These are phyloP conservation scores for Leccinum subspadiceum DNA, from an alignment of 1,284 basidiomycete genomes.

Conservation along the genomic window DNA sequence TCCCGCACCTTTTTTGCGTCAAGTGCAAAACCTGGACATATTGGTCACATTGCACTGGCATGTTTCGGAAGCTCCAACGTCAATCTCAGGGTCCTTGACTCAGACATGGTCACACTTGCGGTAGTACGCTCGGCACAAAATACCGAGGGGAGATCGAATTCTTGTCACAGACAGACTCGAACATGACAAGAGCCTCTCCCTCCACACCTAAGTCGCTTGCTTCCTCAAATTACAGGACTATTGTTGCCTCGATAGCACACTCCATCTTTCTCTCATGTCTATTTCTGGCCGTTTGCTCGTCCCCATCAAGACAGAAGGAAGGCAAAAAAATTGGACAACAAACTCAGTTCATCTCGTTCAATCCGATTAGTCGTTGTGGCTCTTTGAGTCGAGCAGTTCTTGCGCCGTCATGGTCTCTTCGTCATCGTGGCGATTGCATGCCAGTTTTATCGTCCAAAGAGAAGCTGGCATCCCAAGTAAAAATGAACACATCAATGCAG, in stretches of 20 bases:
- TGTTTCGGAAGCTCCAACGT: too few relatives aligned
- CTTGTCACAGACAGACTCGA: not conserved
- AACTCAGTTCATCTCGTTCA: not conserved
- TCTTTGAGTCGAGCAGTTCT: constrained; percentile 7
- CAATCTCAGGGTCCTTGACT: too few relatives aligned
- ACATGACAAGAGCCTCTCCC: too few relatives aligned
- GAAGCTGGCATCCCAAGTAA: not conserved
- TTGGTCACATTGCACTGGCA: too few relatives aligned
- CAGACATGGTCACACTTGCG: not conserved
- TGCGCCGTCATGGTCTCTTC: constrained; percentile 22
- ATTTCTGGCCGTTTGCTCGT: not conserved
- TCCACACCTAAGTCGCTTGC: constrained; percentile 4
- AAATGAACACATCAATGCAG: constrained; percentile 6
- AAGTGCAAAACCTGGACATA: too few relatives aligned
- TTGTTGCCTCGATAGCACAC: constrained; percentile 11
- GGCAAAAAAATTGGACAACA: not conserved
- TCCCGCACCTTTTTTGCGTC: too few relatives aligned
- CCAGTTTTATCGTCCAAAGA: constrained; percentile 6
- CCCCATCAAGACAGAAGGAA: constrained; percentile 20
- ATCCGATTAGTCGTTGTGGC: not conserved
- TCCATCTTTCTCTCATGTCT: constrained; percentile 6
- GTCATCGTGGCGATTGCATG: constrained; percentile 18
- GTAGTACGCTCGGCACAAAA: too few relatives aligned
- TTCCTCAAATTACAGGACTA: constrained; percentile 21
- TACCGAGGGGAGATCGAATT: not conserved